Conservation (phyloP, 306 rosid genomes). For the Mimosa pudica region DNA sequence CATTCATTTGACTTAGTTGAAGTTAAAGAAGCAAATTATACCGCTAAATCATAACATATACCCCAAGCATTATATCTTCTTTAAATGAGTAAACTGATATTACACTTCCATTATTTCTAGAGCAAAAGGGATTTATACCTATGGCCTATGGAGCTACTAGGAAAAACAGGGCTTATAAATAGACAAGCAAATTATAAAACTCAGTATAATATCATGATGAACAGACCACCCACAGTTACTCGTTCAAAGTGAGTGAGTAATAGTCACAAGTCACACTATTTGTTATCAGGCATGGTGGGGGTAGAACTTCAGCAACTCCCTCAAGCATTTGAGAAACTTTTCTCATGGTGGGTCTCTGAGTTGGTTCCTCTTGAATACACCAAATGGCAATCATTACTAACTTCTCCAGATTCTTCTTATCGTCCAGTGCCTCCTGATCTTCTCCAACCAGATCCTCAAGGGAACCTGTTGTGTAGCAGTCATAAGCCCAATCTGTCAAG, state of each 20-base stretch:
- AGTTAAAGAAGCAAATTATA: no score
- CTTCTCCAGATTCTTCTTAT: slow-evolving; percentile 35
- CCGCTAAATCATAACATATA: no score
- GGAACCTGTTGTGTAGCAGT: slow-evolving; percentile 33
- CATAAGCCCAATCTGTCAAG: slow-evolving; percentile 47
- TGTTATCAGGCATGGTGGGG: slow-evolving; percentile 36
- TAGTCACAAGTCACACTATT: not conserved
- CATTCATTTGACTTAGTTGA: no score
- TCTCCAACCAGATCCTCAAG: slow-evolving; percentile 34
- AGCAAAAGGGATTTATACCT: not conserved
- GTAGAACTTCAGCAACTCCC: slow-evolving; percentile 42
- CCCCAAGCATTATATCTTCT: not conserved
- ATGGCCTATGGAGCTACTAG: not conserved
- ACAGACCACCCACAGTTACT: not conserved
- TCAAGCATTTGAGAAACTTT: slow-evolving; percentile 46
- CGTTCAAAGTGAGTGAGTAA: not conserved
- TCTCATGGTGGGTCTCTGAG: slow-evolving; percentile 43
- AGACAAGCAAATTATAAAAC: not conserved
- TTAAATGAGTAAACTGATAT: not conserved
- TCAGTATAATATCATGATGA: not conserved
- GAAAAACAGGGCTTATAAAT: not conserved
- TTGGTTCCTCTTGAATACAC: slow-evolving; percentile 51
- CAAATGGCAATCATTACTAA: slow-evolving; percentile 39
- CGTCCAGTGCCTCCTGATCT: slow-evolving; percentile 45
- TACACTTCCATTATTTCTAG: not conserved